Evolutionary conservation across 129 eudicot genomes (phyloP).

Genomic region (Cynara cardunculus): DNA sequence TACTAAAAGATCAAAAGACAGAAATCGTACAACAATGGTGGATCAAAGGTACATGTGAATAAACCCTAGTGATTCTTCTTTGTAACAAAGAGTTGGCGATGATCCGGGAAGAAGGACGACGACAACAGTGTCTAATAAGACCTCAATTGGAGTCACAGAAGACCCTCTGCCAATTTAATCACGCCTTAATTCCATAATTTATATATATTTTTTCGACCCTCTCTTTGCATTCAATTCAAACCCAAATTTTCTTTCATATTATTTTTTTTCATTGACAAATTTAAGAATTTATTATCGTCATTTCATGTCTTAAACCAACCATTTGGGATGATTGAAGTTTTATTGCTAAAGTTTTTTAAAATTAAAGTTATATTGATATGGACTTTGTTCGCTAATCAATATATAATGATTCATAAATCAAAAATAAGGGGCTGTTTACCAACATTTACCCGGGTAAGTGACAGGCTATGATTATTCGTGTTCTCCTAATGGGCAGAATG

Average conservation of each 20-base stretch:
- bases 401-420: not conserved
- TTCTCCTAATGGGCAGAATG: too few species aligned
- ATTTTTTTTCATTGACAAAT: not conserved
- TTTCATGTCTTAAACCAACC: not conserved
- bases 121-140: constrained; percentile 15
- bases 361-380: not conserved
- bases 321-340: not conserved
- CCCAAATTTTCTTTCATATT: not conserved
- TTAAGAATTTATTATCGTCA: not conserved
- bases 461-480: too few species aligned
- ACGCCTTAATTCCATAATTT: not conserved
- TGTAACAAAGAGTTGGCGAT: constrained; percentile 20
- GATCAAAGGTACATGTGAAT: constrained; percentile 14
- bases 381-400: too few species aligned
- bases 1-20: constrained; percentile 9
- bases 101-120: constrained; percentile 19
- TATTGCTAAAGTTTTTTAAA: not conserved
- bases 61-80: constrained; percentile 20
- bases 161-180: constrained; percentile 20
- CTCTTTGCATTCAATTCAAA: not conserved
- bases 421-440: too few species aligned
- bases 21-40: constrained; percentile 8
- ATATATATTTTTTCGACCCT: not conserved
- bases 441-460: too few species aligned
- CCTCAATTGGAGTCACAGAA: constrained; percentile 28